Evolutionary conservation across 306 rosid species (phyloP), one percentile per base, ranked within the genome.

Genomic region (Alnus rubra): DNA sequence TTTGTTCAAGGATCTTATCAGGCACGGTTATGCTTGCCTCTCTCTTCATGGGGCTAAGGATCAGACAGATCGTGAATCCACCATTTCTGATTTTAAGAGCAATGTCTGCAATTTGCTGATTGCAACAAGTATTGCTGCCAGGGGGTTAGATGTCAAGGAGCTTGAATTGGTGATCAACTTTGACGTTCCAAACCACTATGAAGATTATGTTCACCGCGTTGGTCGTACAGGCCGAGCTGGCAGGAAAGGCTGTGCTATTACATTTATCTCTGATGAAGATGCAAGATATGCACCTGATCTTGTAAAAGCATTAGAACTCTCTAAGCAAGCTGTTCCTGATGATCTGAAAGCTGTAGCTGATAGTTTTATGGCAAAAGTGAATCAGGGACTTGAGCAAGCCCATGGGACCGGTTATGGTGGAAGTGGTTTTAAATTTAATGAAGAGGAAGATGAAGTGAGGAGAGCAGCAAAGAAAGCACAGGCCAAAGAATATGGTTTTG

Each of bases 331-430:
- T 86, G 94, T 94, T 80, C 98, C 98, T 8, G 78, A 92, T 83
- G 98, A 94, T 79, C 85, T 94, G 80, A 94, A 88, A 83, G 85
- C 90, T 79, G 93, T 94, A 51, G 94, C 97, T 35, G 89, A 86
- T 63, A 63, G 90, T 83, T 94, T 92, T 83, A 90, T 89, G 88
- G 88, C 85, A 10, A 92, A 92, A 84, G 97, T 94, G 84, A 90
- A 85, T 77, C 96, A 92, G 84, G 92, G 97, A 78, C 90, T 90
- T 35, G 97, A 92, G 81, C 98, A 90, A 81, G 89, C 94, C 50
- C 98, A 94, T 83, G 98, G 97, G 77, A 94, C 97, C 82, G 98
- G 98, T 62, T 94, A 89, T 85, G 98, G 98, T 68, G 98, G 98
- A 82, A 94, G 97, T 81, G 98, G 97, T 60, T 94, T 92, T 72